These are phyloP conservation scores for Serpula lacrymans DNA, from an alignment of 768 basidiomycete species.

Conservation along the genomic window DNA sequence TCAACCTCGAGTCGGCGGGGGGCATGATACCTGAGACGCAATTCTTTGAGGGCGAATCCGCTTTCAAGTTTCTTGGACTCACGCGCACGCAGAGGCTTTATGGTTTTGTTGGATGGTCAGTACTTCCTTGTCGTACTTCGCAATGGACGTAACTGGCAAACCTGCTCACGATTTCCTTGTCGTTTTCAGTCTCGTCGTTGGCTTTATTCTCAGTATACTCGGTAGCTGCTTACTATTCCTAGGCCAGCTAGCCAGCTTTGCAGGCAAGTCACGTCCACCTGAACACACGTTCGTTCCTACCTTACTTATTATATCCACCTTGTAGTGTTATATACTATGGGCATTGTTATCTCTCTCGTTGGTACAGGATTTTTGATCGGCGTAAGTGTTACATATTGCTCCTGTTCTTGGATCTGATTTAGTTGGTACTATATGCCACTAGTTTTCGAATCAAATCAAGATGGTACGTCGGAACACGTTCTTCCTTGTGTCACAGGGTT, in stretches of 20 bases:
- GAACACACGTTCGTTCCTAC: background rate
- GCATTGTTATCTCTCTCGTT: conserved; percentile 76
- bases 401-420: background rate
- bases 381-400: conserved; percentile 44
- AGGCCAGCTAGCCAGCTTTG: conserved; percentile 65
- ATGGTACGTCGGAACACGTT: conserved; percentile 44
- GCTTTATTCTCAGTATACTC: conserved; percentile 77
- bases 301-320: conserved; percentile 7
- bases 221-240: conserved; percentile 77
- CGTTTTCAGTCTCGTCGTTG: conserved; percentile 56
- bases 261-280: conserved; percentile 47
- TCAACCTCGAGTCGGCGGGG: conserved; percentile 73
- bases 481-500: background rate
- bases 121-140: conserved; percentile 2
- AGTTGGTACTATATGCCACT: no score
- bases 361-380: conserved; percentile 92
- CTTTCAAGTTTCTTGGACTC: conserved; percentile 76
- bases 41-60: conserved; percentile 87
- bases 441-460: conserved; percentile 82
- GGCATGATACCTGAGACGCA: conserved; percentile 69
- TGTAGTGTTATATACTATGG: conserved; percentile 77
- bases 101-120: conserved; percentile 83
- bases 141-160: background rate
- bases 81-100: conserved; percentile 80
- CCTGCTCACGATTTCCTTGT: background rate